Base-by-base conservation (phyloP, 2,329 filamentous ascomycete species). In the Fusarium coicis region DNA sequence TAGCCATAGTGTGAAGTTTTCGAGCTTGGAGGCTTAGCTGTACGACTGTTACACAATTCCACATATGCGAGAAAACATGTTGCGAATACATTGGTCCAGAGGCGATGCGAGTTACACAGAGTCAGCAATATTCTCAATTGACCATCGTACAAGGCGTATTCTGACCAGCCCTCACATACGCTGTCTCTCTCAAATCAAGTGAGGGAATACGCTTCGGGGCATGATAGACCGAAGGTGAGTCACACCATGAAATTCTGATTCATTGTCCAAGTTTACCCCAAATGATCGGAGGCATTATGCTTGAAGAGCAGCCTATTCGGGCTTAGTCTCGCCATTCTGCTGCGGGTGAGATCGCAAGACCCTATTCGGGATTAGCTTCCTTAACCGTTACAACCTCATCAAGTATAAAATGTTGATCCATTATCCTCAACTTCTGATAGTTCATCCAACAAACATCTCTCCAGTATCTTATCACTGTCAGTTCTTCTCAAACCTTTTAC, bases 401-500 rank as follows among this genome's bases (percentile, higher is more conserved):
- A 12, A 28, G 14, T 53, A 53, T 37, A 37, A 53, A 37, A 19
- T 15, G 3, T 9, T 21, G 16, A 15, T 52, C 47, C 2, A 11
- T 34, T 4, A 19, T 19, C 11, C n/a, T 11, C 16, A 0, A 6
- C 4, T 26, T 19, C 5, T 34, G 5, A n/a, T n/a, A n/a, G n/a
- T n/a, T n/a, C 11, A 18, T 7, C 10, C 1, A 2, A 4, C 26
- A 16, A 23, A 19, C 2, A 50, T 30, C 30, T 19, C n/a, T n/a
- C 11, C 37, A 19, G 5, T 37, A 0, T 26, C 1, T 16, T 2
- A 15, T 9, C 16, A 30, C 0, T 11, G 0, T 1, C 12, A 7
- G n/a, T 23, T 3, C 0, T 7, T 5, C 15, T 0, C 1, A 10
- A 16, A 1, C 0, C 1, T 10, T n/a, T 9, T 14, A 36, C 0